Evolutionary conservation across 2,329 filamentous ascomycete genomes (phyloP).

Genomic region (Fusarium xylarioides): DNA sequence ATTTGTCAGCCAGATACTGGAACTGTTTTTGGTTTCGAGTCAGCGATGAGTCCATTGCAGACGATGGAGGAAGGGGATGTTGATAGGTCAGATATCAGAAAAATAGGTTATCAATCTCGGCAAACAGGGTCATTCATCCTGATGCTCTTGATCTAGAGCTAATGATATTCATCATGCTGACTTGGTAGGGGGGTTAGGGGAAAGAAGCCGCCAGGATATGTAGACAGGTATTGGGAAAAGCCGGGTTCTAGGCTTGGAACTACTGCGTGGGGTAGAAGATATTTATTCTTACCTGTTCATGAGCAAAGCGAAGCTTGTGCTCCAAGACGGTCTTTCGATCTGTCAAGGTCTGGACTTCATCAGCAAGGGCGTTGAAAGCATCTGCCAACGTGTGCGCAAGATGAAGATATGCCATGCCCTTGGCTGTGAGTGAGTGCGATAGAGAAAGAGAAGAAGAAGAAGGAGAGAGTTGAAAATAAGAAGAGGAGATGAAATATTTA

Average conservation of each 20-base stretch:
- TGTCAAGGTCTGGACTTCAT: slow-evolving; percentile 70
- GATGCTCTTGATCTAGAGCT: slow-evolving; percentile 88
- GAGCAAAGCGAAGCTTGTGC: slow-evolving; percentile 72
- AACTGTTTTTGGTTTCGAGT: slow-evolving; percentile 57
- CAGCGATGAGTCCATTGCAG: slow-evolving; percentile 31
- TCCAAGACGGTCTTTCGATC: slow-evolving; percentile 72
- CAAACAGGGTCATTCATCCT: slow-evolving; percentile 55
- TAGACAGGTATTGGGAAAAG: slow-evolving; percentile 11
- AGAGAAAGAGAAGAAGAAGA: slow-evolving; percentile 4
- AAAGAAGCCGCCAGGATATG: background rate
- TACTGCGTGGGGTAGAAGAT: background rate
- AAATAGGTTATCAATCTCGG: slow-evolving; percentile 68
- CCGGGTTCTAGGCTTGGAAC: slow-evolving; percentile 6
- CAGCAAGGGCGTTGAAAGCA: slow-evolving; percentile 71
- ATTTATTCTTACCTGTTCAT: slow-evolving; percentile 68
- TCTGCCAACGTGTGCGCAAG: slow-evolving; percentile 67
- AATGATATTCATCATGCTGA: slow-evolving; percentile 60
- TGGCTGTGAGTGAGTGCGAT: slow-evolving; percentile 22
- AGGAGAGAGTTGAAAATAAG: slow-evolving; percentile 1
- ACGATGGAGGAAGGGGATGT: background rate
- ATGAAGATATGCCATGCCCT: slow-evolving; percentile 51
- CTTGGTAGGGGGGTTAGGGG: slow-evolving; percentile 1
- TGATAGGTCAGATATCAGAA: slow-evolving; percentile 49
- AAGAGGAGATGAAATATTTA: slow-evolving; percentile 21
- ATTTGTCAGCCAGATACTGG: slow-evolving; percentile 72